phyloP scores from a whole-genome alignment of 495 filamentous ascomycete genomes.

The Rhypophila decipiens region DNA sequence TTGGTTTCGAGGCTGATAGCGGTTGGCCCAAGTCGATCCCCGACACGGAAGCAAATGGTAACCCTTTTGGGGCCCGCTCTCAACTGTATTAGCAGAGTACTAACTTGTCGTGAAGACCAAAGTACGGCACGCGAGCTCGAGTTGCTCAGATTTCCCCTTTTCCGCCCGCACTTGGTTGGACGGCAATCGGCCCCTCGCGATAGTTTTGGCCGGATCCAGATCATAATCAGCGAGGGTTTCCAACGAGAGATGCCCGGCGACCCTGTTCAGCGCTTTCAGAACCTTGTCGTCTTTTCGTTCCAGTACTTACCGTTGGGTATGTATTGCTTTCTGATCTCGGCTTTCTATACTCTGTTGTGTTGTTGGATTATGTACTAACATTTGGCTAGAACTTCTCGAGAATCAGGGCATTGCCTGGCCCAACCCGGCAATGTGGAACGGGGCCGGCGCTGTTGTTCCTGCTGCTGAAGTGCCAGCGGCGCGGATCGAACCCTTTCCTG shows the following conservation, averaged over 20 bases:
- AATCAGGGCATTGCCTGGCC: slow-evolving; percentile 76
- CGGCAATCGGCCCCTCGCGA: slow-evolving; percentile 73
- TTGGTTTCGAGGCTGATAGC: background rate
- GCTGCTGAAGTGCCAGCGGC: slow-evolving; percentile 11
- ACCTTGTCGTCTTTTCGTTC: slow-evolving; percentile 74
- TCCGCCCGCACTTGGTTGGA: slow-evolving; percentile 63
- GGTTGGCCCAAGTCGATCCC: no score
- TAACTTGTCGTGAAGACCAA: slow-evolving; percentile 39
- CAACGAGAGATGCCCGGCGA: slow-evolving; percentile 38
- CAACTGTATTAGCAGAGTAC: no score
- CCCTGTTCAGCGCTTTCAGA: slow-evolving; percentile 64
- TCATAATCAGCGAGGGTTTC: slow-evolving; percentile 75
- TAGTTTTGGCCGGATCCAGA: slow-evolving; percentile 63
- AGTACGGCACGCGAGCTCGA: slow-evolving; percentile 58
- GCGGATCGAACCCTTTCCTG: background rate
- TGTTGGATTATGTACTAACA: slow-evolving; percentile 3
- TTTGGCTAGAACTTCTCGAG: slow-evolving; percentile 59
- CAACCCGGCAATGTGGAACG: slow-evolving; percentile 68
- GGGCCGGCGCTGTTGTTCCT: slow-evolving; percentile 32
- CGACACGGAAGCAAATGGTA: no score
- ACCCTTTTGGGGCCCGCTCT: no score
- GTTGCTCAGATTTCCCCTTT: slow-evolving; percentile 63
- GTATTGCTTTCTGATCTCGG: slow-evolving; percentile 6
- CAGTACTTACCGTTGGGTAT: slow-evolving; percentile 78
- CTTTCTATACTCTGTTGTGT: background rate